phyloP scores from a whole-genome alignment of 2,329 filamentous ascomycete genomes.

The Neodidymelliopsis sp. region DNA sequence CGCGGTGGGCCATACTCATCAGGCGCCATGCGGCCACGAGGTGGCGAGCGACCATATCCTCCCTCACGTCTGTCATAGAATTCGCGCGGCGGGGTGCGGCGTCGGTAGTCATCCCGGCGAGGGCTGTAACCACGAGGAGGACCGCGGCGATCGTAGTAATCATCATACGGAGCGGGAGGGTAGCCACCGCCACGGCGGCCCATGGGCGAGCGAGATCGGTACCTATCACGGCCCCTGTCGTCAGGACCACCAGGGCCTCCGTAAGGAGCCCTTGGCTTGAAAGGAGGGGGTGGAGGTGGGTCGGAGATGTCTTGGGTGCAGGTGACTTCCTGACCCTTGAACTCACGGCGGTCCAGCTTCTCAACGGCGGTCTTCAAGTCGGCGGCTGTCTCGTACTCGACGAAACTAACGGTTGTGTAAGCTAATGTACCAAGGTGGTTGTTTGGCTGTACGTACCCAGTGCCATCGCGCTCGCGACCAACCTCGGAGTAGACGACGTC shows the following conservation, averaged over 20 bases:
- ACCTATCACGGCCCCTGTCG: slow-evolving; percentile 75
- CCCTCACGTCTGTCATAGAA: slow-evolving; percentile 81
- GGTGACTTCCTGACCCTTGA: slow-evolving; percentile 86
- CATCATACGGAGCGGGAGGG: slow-evolving; percentile 69
- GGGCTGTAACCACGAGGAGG: slow-evolving; percentile 85
- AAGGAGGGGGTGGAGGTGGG: slow-evolving; percentile 47
- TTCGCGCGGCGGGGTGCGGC: slow-evolving; percentile 77
- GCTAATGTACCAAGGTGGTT: neutral
- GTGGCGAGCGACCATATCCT: slow-evolving; percentile 63
- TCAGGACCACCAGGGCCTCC: slow-evolving; percentile 55
- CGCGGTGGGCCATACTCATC: slow-evolving; percentile 77
- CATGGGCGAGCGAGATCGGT: slow-evolving; percentile 77
- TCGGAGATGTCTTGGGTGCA: slow-evolving; percentile 82
- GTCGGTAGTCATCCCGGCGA: slow-evolving; percentile 84
- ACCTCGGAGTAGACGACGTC: slow-evolving; percentile 99
- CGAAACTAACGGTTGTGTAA: slow-evolving; percentile 72
- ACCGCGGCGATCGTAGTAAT: slow-evolving; percentile 78
- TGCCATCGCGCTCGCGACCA: slow-evolving; percentile 86
- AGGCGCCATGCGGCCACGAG: slow-evolving; percentile 74
- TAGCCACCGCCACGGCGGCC: slow-evolving; percentile 68
- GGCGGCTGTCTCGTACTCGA: slow-evolving; percentile 93
- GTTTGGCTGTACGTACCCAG: slow-evolving; percentile 71
- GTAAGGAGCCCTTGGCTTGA: slow-evolving; percentile 46
- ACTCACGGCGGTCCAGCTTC: slow-evolving; percentile 91
- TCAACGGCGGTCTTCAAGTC: slow-evolving; percentile 92